These are phyloP conservation scores for Auriscalpium microsporum DNA, from an alignment of 768 basidiomycete genomes.

Conservation along the genomic window DNA sequence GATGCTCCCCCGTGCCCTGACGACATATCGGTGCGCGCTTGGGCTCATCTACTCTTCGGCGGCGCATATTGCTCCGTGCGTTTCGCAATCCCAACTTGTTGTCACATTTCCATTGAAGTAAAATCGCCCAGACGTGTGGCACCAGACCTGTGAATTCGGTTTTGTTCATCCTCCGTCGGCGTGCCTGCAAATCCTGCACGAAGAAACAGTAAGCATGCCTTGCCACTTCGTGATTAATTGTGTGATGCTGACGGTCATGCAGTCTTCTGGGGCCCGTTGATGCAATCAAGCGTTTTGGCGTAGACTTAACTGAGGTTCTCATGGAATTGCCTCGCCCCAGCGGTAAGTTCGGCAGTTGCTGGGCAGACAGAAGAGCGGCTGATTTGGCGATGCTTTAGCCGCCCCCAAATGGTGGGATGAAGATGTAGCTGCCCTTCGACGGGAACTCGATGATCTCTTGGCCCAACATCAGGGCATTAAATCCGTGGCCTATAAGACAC, in stretches of 20 bases:
- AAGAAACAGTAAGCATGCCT: background rate
- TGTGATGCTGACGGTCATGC: background rate
- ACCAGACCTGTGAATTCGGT: conserved; percentile 4
- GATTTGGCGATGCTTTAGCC: no score
- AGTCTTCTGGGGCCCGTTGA: background rate
- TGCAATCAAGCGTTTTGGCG: background rate
- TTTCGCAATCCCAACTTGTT: no score
- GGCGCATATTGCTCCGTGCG: conserved; percentile 6
- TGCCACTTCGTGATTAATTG: background rate
- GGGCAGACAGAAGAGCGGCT: background rate
- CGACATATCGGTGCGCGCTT: conserved; percentile 5
- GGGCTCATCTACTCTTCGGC: conserved; percentile 6
- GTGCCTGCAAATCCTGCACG: conserved; percentile 8
- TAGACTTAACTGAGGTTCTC: no score
- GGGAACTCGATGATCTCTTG: background rate
- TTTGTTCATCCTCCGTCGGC: conserved; percentile 7
- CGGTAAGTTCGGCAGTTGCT: background rate
- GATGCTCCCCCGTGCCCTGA: conserved; percentile 2
- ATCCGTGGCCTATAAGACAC: background rate
- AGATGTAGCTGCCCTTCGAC: background rate
- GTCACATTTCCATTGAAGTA: no score
- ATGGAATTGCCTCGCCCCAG: background rate
- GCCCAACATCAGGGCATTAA: background rate
- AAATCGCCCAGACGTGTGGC: conserved; percentile 2
- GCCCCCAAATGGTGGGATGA: no score